phyloP scores from a whole-genome alignment of 257 asterid genomes.

The Pogostemon cablin region DNA sequence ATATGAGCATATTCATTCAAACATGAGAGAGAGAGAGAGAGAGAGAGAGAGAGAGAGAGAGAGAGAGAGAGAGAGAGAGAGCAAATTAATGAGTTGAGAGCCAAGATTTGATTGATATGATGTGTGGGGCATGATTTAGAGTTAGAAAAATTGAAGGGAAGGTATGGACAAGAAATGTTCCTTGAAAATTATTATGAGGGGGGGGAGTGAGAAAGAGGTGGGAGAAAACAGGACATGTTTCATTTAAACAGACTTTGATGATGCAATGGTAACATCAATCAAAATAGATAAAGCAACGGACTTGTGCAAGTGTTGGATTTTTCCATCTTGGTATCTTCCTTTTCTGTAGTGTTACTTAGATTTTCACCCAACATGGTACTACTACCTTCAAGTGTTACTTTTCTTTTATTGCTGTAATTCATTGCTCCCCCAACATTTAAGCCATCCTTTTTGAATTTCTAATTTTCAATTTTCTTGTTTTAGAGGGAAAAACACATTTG shows the following conservation, averaged over 20 bases:
- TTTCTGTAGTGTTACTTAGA: no score
- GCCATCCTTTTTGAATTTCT: neutral
- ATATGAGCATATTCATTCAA: constrained; percentile 24
- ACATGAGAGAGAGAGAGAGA: constrained; percentile 24
- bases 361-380: no score
- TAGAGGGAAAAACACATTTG: neutral
- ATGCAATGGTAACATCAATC: constrained; percentile 16
- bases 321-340: constrained; percentile 12
- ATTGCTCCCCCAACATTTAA: no score
- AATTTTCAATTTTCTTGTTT: neutral
- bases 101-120: constrained; percentile 67
- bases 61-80: constrained; percentile 27
- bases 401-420: no score
- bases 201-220: constrained; percentile 17
- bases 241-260: constrained; percentile 38
- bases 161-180: constrained; percentile 50
- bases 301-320: neutral
- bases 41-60: constrained; percentile 28
- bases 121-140: constrained; percentile 54
- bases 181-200: constrained; percentile 23
- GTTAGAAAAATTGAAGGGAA: constrained; percentile 42
- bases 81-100: constrained; percentile 42
- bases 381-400: no score
- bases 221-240: constrained; percentile 29
- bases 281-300: neutral